These are phyloP conservation scores for Rubia tinctorum DNA, from an alignment of 305 asterid genomes.

Conservation along the genomic window DNA sequence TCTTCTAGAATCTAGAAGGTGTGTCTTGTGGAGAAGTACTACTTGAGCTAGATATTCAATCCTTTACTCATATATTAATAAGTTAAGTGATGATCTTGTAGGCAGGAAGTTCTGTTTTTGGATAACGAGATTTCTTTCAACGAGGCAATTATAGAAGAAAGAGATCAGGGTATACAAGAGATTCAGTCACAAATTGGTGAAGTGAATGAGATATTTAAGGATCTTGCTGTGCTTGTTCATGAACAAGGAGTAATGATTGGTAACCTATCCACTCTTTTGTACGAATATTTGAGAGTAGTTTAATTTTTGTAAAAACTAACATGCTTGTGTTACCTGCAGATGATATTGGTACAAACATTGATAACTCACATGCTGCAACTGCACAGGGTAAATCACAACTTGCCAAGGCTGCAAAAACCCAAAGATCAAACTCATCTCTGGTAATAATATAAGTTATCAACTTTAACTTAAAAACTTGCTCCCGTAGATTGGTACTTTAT, in stretches of 20 bases:
- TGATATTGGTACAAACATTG: conserved; percentile 78
- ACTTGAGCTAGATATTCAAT: not conserved
- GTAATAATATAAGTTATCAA: conserved; percentile 31
- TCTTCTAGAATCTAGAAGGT: conserved; percentile 84
- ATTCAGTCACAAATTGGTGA: conserved; percentile 91
- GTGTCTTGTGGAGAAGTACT: not conserved
- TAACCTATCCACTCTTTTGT: conserved; percentile 21
- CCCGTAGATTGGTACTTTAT: not conserved
- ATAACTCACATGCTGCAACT: conserved; percentile 85
- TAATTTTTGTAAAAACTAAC: not conserved
- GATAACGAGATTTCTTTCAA: conserved; percentile 90
- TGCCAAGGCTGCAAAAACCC: conserved; percentile 86
- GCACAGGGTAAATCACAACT: conserved; percentile 83
- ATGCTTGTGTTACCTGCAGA: conserved; percentile 33
- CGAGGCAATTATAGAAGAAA: conserved; percentile 86
- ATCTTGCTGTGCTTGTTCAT: conserved; percentile 78
- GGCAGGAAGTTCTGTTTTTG: conserved; percentile 78
- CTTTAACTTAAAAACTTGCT: not conserved
- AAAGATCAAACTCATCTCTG: conserved; percentile 84
- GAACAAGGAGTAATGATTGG: conserved; percentile 95
- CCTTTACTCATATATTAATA: conserved; percentile 12
- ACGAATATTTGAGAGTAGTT: not conserved
- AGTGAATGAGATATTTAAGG: conserved; percentile 95
- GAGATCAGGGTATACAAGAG: conserved; percentile 95
- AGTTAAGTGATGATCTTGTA: conserved; percentile 31